Evolutionary conservation across 2,329 filamentous ascomycete genomes (phyloP).

Genomic region (Fusarium compactum): DNA sequence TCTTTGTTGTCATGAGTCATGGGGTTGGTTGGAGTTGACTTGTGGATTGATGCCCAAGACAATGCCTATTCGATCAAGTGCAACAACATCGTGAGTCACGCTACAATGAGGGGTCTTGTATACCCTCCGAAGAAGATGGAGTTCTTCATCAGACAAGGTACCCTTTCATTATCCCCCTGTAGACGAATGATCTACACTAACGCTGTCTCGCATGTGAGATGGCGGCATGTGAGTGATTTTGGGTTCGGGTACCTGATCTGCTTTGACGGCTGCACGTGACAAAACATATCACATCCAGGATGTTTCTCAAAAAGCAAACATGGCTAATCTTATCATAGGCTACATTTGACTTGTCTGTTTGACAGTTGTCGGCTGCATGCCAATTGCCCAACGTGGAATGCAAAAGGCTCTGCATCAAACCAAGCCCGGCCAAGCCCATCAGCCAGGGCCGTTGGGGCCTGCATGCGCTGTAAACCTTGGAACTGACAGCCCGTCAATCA

Average conservation of each 20-base stretch:
- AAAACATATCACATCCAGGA: neutral
- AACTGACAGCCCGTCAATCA: neutral
- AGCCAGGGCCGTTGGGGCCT: neutral
- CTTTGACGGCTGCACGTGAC: neutral
- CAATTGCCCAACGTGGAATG: neutral
- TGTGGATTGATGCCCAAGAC: conserved; percentile 28
- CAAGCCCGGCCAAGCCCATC: neutral
- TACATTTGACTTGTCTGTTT: neutral
- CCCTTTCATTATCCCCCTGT: neutral
- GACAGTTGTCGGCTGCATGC: neutral
- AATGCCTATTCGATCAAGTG: neutral
- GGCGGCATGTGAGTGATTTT: neutral
- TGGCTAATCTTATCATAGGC: neutral
- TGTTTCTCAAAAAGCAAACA: neutral
- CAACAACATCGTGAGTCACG: neutral
- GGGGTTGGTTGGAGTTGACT: neutral
- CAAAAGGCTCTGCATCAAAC: neutral
- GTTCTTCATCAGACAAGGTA: neutral
- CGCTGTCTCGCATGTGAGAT: neutral
- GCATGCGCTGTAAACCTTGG: neutral
- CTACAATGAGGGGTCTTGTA: neutral
- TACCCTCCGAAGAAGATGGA: neutral
- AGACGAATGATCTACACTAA: conserved; percentile 4
- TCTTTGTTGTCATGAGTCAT: conserved; percentile 27
- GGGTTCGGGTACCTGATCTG: conserved; percentile 12